phyloP scores from a whole-genome alignment of 2,329 filamentous ascomycete species.

The Amesomyces nigricolor region DNA sequence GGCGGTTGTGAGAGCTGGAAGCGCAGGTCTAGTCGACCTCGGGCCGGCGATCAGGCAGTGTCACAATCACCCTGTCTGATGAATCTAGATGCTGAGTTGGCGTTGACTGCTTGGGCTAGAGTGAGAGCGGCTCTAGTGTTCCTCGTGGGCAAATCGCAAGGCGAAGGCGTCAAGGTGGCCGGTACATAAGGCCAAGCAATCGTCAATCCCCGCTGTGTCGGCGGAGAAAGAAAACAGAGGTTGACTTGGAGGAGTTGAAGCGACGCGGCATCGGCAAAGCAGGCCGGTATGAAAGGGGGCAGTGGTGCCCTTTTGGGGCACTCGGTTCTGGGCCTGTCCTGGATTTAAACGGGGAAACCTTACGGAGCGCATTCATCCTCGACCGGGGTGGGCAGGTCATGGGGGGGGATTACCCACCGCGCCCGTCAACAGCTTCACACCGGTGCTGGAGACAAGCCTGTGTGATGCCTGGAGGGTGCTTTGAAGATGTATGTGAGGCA shows the following conservation, averaged over 20 bases:
- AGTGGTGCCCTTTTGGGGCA: slow-evolving; percentile 7
- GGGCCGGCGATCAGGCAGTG: no score
- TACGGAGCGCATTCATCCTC: slow-evolving; percentile 12
- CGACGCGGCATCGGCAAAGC: slow-evolving; percentile 17
- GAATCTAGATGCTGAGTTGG: no score
- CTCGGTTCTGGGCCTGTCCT: slow-evolving; percentile 12
- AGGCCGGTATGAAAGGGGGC: slow-evolving; percentile 16
- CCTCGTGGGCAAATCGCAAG: not conserved
- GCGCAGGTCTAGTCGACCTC: no score
- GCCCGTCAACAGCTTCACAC: slow-evolving; percentile 3
- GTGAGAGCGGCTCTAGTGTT: not conserved
- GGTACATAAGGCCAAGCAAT: not conserved
- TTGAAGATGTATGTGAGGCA: no score
- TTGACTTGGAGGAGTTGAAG: not conserved
- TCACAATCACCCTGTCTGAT: no score
- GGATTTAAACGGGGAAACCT: slow-evolving; percentile 15
- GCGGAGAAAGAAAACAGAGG: not conserved
- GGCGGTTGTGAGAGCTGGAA: no score
- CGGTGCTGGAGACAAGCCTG: not conserved
- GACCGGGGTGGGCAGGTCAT: slow-evolving; percentile 18
- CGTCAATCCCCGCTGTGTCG: not conserved
- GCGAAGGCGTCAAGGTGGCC: not conserved
- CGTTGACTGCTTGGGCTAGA: no score
- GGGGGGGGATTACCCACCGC: slow-evolving; percentile 12
- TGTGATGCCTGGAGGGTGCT: no score